Conservation (phyloP, 2,329 filamentous ascomycete genomes). For the Huntiella savannae region DNA sequence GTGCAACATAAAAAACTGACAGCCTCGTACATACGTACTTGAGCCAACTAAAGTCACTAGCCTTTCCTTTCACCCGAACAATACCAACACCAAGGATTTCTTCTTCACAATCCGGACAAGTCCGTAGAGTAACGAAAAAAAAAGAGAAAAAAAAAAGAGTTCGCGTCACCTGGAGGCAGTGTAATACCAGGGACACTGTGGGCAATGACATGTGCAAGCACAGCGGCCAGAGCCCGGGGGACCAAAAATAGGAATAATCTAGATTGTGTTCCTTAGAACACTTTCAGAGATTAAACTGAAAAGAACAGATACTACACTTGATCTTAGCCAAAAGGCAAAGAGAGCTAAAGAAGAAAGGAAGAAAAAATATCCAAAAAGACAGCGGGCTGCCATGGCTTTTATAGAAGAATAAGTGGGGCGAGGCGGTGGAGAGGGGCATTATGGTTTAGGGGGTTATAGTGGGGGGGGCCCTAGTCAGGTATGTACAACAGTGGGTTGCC, state of each 20-base stretch:
- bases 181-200: constrained; percentile 13
- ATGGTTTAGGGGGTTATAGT: too few species aligned
- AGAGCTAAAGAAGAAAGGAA: constrained; percentile 12
- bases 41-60: too few species aligned
- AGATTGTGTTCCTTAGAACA: constrained; percentile 49
- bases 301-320: constrained; percentile 96
- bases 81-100: too few species aligned
- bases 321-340: constrained; percentile 51
- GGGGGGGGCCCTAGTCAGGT: too few species aligned
- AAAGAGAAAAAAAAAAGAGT: constrained; percentile 10
- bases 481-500: too few species aligned
- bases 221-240: constrained; percentile 9
- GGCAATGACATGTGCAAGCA: constrained; percentile 12
- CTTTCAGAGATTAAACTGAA: constrained; percentile 95
- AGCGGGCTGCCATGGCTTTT: too few species aligned
- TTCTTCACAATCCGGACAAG: constrained; percentile 5
- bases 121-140: constrained; percentile 5
- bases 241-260: constrained; percentile 63
- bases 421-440: too few species aligned
- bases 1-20: too few species aligned
- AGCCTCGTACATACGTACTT: too few species aligned
- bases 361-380: not conserved
- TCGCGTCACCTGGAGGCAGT: constrained; percentile 13
- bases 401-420: too few species aligned
- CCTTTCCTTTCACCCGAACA: not conserved